These are phyloP conservation scores for Miamiensis avidus DNA, from an alignment of 169 alveolate genomes.

Conservation along the genomic window DNA sequence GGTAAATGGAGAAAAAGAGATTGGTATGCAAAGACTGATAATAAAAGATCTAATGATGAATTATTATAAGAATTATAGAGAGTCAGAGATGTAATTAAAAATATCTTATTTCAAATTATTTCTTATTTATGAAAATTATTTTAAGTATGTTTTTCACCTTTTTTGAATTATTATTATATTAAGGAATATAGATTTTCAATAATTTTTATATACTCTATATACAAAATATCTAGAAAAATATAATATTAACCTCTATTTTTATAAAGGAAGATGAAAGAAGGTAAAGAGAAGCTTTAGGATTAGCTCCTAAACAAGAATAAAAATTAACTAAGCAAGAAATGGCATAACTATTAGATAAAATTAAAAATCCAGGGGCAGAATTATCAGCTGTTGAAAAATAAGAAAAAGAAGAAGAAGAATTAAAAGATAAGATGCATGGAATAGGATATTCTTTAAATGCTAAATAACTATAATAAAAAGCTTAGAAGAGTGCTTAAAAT, in stretches of 20 bases:
- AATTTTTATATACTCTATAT: not conserved
- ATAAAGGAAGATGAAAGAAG: conserved; percentile 38
- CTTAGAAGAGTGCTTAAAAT: conserved; percentile 22
- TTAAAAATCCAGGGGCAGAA: conserved; percentile 33
- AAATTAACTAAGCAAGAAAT: conserved; percentile 26
- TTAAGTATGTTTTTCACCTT: not conserved
- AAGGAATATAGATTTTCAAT: no score
- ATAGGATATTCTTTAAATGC: conserved; percentile 1
- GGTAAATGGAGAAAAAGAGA: conserved; percentile 87
- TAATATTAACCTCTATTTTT: no score
- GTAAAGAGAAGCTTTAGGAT: conserved; percentile 24
- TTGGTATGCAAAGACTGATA: conserved; percentile 74
- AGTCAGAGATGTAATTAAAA: conserved; percentile 26
- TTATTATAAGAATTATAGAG: conserved; percentile 56
- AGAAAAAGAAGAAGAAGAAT: conserved; percentile 15
- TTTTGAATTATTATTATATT: no score
- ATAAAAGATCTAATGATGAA: conserved; percentile 45
- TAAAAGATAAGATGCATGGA: conserved; percentile 19
- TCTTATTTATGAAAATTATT: no score
- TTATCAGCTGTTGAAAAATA: conserved; percentile 20
- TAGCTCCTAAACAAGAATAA: conserved; percentile 26
- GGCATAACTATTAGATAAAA: conserved; percentile 30
- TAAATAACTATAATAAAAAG: conserved; percentile 15
- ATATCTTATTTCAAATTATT: not conserved
- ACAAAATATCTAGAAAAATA: no score